These are phyloP conservation scores for Pluteus cervinus DNA, from an alignment of 768 basidiomycete species.

Conservation along the genomic window DNA sequence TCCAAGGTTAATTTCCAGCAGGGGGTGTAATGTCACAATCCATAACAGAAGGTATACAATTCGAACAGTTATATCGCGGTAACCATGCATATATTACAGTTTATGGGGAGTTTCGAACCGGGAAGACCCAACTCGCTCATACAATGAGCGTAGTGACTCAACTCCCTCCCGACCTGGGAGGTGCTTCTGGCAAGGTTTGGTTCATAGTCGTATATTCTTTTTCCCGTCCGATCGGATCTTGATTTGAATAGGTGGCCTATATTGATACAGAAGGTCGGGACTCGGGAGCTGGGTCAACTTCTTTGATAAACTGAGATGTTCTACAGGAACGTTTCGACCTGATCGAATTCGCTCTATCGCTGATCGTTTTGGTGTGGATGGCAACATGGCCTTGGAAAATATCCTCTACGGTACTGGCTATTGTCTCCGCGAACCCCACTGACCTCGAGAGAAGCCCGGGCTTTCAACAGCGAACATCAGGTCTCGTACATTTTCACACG, in stretches of 20 bases:
- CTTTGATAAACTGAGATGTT: constrained; percentile 11
- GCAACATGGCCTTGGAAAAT: constrained; percentile 81
- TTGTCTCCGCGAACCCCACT: constrained; percentile 1
- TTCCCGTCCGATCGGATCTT: background rate
- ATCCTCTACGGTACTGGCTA: constrained; percentile 69
- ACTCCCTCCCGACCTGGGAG: constrained; percentile 84
- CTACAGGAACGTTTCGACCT: constrained; percentile 84
- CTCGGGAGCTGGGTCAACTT: constrained; percentile 1
- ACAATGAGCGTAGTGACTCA: constrained; percentile 92
- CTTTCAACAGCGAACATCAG: constrained; percentile 91
- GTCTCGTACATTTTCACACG: constrained; percentile 26
- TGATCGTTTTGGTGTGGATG: constrained; percentile 91
- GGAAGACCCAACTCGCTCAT: constrained; percentile 93
- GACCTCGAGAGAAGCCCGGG: constrained; percentile 50
- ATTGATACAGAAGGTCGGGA: constrained; percentile 78
- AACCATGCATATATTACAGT: constrained; percentile 36
- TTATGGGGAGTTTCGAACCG: constrained; percentile 94
- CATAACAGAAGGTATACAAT: constrained; percentile 72
- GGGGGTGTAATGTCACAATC: constrained; percentile 91
- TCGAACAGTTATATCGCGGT: background rate
- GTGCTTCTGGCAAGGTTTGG: constrained; percentile 79
- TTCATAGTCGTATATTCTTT: constrained; percentile 5
- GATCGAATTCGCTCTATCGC: constrained; percentile 90
- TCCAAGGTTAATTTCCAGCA: constrained; percentile 20
- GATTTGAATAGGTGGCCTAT: constrained; percentile 64